Percentiles rank a stretch among this genome's conserved stretches.
These are phyloP conservation scores for Moesziomyces globuligerus DNA, from an alignment of 1,284 basidiomycete species.

Conservation along the genomic window DNA sequence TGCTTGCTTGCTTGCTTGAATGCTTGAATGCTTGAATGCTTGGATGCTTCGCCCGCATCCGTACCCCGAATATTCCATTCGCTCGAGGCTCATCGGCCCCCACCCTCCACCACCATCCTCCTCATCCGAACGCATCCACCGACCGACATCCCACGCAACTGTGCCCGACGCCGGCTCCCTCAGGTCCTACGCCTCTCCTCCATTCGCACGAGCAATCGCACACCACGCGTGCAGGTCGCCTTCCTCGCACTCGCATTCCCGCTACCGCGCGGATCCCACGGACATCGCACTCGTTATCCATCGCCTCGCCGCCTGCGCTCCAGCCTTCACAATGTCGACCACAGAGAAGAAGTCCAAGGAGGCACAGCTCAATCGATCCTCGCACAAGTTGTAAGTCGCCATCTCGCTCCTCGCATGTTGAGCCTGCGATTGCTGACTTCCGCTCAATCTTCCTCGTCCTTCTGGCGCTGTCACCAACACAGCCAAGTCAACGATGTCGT, in stretches of 20 bases:
- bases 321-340: constrained; percentile 16
- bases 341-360: constrained; percentile 50
- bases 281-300: neutral
- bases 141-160: neutral
- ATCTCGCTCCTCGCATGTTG: neutral
- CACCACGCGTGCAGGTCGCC: neutral
- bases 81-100: constrained; percentile 5
- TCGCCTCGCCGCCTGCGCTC: neutral
- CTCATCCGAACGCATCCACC: neutral
- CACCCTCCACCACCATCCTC: constrained; percentile 7
- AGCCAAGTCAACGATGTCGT: constrained; percentile 77
- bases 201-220: too few relatives aligned
- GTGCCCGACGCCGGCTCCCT: neutral
- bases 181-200: neutral
- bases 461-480: neutral
- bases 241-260: neutral
- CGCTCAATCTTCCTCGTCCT: neutral
- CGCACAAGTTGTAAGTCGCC: constrained; percentile 32
- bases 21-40: too few relatives aligned
- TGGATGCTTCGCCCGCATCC: constrained; percentile 11
- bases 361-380: constrained; percentile 35
- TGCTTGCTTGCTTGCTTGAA: too few relatives aligned
- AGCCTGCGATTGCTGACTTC: constrained; percentile 3
- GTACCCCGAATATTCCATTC: constrained; percentile 28
- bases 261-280: neutral